Evolutionary conservation across 139 green algal genomes (phyloP), one percentile per base, ranked within the genome.

Genomic region (Coelastrella sp.): DNA sequence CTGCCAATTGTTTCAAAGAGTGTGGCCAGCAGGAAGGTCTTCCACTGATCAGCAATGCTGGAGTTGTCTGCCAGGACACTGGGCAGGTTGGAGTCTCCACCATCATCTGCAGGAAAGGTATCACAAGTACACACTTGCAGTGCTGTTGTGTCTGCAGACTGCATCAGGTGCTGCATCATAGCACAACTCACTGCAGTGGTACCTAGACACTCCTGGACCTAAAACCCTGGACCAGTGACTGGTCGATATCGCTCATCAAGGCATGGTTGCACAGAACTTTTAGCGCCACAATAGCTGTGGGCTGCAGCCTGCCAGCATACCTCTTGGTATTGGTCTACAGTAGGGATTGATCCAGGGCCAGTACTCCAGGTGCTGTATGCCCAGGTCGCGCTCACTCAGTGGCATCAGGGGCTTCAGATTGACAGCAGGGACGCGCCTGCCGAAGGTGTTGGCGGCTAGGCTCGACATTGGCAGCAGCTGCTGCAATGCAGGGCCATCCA

Each of bases 341-440:
- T 88, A 88, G 9, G 83, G 66, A 65, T 88, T 88, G 6, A 88
- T 65, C 83, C 83, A 88, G 11, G 83, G 83, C 83, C 83, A 88
- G 49, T 81, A 88, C 83, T 88, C 83, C 25, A 88, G 15, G 15
- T 88, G 83, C 83, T 14, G 66, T 19, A 81, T 22, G 24, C 65
- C 83, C 27, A 81, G 7, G 63, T 88, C 83, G 81, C 6, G n/a
- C 20, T 19, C 65, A 78, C 8, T 66, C 49, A 80, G 19, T 20
- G 15, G 35, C 83, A 88, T 24, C 63, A 88, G 49, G 35, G 35
- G 25, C 49, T 49, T 49, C 35, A 79, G 12, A 4, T 17, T 78
- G n/a, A 19, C 17, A 35, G n/a, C 74, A 15, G 10, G 24, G n/a
- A 57, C 20, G 10, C 74, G 35, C 35, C 35, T 49, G 14, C 65